Conservation (phyloP, 495 filamentous ascomycete genomes). For the Rhizodiscina lignyota region DNA sequence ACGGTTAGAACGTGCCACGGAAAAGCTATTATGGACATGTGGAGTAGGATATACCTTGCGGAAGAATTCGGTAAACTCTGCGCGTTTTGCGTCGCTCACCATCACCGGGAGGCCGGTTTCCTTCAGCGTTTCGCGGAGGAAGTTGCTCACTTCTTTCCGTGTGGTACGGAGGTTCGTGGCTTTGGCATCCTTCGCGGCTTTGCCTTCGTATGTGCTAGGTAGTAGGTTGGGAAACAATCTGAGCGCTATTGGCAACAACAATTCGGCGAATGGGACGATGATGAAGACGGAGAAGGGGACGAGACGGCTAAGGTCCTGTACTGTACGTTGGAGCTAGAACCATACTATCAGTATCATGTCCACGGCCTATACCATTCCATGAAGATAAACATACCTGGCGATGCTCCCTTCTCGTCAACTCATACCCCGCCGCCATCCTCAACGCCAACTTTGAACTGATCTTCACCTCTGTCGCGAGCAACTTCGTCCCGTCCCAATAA, state of each 20-base stretch:
- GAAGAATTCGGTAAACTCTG: conserved; percentile 97
- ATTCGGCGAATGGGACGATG: conserved; percentile 90
- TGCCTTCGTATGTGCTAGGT: conserved; percentile 90
- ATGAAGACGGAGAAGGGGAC: conserved; percentile 95
- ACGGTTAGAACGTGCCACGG: no score
- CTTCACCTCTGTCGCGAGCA: conserved; percentile 78
- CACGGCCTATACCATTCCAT: background rate
- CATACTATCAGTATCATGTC: conserved; percentile 1
- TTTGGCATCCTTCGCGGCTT: conserved; percentile 78
- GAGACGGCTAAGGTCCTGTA: conserved; percentile 80
- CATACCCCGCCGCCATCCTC: conserved; percentile 97
- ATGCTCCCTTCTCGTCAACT: conserved; percentile 84
- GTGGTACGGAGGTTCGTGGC: conserved; percentile 66
- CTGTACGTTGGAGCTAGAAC: conserved; percentile 63
- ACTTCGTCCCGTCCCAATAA: conserved; percentile 99
- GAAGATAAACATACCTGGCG: conserved; percentile 42
- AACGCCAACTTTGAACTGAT: conserved; percentile 81
- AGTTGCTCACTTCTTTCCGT: conserved; percentile 83
- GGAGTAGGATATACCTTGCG: conserved; percentile 68
- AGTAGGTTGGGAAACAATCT: conserved; percentile 93
- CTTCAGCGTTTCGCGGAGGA: conserved; percentile 75
- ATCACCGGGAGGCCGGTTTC: conserved; percentile 86
- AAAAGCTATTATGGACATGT: background rate
- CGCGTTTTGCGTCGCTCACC: conserved; percentile 68
- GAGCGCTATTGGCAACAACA: conserved; percentile 83